Base-by-base conservation (phyloP, 208 protist species). In the Lotmaria passim region DNA sequence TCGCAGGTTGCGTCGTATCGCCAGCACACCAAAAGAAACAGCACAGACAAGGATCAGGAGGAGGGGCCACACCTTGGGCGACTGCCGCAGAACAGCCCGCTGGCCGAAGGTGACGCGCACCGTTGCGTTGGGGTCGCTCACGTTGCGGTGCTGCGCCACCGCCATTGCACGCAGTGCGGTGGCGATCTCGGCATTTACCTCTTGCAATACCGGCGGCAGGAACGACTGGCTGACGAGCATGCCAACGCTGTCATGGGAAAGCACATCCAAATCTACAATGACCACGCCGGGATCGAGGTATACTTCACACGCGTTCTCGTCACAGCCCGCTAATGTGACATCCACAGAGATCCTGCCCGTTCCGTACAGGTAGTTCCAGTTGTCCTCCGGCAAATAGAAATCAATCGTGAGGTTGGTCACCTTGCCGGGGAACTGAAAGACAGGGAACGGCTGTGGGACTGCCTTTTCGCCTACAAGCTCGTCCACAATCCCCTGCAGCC, bases 401-500 rank as follows among this genome's bases (percentile, higher is more conserved):
- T 47, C 34, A 28, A 46, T 39, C 19, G 51, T 3, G 12, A 52
- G 21, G 26, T 66, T 59, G 11, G 5, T 44, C n/a, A 66, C 50
- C 3, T 11, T 7, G 7, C 48, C 63, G 1, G 62, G 71, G 2
- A 77, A 15, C 3, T 56, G 39, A 24, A 38, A 71, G 2, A 77
- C 30, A 6, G 71, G 46, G n/a, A 71, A 61, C 1, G 71, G 71
- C 28, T 77, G 8, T 5, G 56, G 71, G 7, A 34, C 14, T 0
- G 0, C 23, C 0, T n/a, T n/a, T n/a, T 31, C 39, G 10, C 14
- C 8, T 2, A 77, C 3, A 19, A 70, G 46, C 14, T 59, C 52
- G 33, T 71, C 63, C 23, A 77, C 63, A 21, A 77, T 19, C 0
- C 57, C 23, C 21, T 71, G 57, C 15, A 47, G 36, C 71, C 71